Conservation (phyloP, 257 asterid genomes). For the Voacanga thouarsii region DNA sequence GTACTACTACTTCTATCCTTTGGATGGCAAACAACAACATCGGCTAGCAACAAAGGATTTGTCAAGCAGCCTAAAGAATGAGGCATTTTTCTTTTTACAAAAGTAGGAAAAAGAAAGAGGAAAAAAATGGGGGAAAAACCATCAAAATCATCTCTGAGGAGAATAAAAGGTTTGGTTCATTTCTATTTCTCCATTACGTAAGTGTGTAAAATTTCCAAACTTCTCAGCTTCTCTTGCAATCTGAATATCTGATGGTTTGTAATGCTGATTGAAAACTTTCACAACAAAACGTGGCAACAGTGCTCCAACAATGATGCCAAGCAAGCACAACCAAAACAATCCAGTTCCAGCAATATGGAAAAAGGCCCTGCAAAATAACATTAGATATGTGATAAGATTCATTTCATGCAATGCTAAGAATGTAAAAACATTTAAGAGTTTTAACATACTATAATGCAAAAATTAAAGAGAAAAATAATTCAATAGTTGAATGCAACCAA, state of each 20-base stretch:
- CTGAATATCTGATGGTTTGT: constrained; percentile 61
- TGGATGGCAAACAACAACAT: constrained; percentile 24
- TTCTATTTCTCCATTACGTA: constrained; percentile 49
- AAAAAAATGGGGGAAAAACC: not conserved
- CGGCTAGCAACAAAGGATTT: constrained; percentile 13
- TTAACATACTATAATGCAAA: not conserved
- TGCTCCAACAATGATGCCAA: constrained; percentile 57
- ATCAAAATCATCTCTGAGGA: constrained; percentile 33
- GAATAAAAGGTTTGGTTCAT: constrained; percentile 50
- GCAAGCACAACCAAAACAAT: constrained; percentile 76
- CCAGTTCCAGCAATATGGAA: constrained; percentile 54
- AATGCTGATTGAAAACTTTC: constrained; percentile 44
- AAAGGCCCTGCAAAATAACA: constrained; percentile 68
- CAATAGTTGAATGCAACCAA: not conserved
- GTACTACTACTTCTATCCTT: constrained; percentile 25
- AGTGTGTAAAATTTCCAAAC: constrained; percentile 31
- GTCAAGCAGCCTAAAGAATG: constrained; percentile 27
- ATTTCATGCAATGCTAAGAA: not conserved
- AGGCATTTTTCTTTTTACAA: constrained; percentile 18
- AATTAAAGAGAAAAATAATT: not conserved
- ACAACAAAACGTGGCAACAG: constrained; percentile 75
- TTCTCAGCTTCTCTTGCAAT: constrained; percentile 82
- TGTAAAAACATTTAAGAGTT: not conserved
- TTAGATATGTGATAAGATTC: not conserved
- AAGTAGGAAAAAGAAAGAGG: constrained; percentile 10